Base-by-base conservation (phyloP, 495 filamentous ascomycete species). In the Viridothelium virens region DNA sequence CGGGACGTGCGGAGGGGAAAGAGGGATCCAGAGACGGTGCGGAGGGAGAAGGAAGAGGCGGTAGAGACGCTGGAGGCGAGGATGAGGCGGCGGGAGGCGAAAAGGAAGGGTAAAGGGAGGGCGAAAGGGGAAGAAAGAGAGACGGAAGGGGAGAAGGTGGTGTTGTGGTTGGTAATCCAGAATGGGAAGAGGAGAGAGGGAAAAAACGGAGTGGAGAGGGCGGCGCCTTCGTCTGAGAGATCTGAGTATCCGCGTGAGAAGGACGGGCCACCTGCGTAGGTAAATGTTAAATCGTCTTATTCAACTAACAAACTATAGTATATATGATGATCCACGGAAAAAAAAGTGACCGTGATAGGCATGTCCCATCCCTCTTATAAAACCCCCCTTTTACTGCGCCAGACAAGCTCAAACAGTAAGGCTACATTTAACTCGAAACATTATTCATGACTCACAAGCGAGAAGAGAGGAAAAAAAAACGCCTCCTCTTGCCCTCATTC, bases 121-220 rank as follows among this genome's bases (percentile, higher is more conserved):
- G 16, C 11, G 16, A n/a, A 18, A 53, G 48, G n/a, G 48, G 48
- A 5, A 1, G 48, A 25, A n/a, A 53, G 0, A 53, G 11, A n/a
- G 48, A 25, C 12, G 48, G 16, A 5, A 9, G 48, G 2, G 12
- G 48, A n/a, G 16, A 53, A 53, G 18, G 48, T 5, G 9, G 48
- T 53, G 1, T n/a, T 53, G 48, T 53, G 48, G 48, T 25, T 53
- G 48, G 48, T 53, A n/a, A 53, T 53, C 18, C 48, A 53, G 48
- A 53, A 53, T 53, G 48, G 18, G 18, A 25, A 53, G 48, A 25
- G 11, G 2, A n/a, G 18, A 5, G 5, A 53, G 18, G 48, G 48
- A 14, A 44, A 14, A 44, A 44, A 0, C 7, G 41, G 41, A 44
- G 25, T 25, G 25, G 25, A 25, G 25, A 53, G 16, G 16, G 10